Base-by-base conservation (phyloP, 805 yeast species). In the Starmerella bombicola region DNA sequence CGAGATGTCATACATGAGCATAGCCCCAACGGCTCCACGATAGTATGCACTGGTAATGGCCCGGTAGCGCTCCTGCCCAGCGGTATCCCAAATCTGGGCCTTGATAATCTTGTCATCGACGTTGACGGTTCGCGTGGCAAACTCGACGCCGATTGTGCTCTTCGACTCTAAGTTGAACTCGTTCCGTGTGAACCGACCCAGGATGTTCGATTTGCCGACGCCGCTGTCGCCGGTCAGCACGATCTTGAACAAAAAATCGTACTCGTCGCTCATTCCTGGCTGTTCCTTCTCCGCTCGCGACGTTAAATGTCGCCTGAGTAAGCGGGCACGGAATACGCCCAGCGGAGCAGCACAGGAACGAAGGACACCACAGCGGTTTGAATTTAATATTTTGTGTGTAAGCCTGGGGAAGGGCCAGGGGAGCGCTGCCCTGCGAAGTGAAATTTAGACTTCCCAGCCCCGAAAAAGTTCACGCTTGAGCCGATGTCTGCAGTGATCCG, bases 61-160 rank as follows among this genome's bases (percentile, higher is more conserved):
- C 55, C 98, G 76, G 68, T 91, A 88, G 62, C 98, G 76, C 64
- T 88, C 98, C 67, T 88, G 98, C 47, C 98, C 98, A 2, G 98
- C 98, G 28, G 98, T 88, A 63, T 88, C 98, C 98, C 98, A 88
- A 59, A 88, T 88, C 68, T 88, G 98, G 55, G 93, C 76, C 65
- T 88, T 88, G 62, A 88, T 86, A 46, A 93, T 84, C 67, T 88
- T 91, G 52, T 94, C 95, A 58, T 91, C 97, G 45, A 91, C 73
- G 55, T 82, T 93, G 42, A 91, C 76, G 3, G 96, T 86, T 61
- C 96, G 73, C 18, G 97, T 91, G 33, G 97, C 97, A 66, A 88
- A 88, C 63, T 91, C 98, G 38, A 91, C 98, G 35, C 98, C 98
- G 58, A 88, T 88, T 21, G 98, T 88, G 40, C 93, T 80, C 62